A percentile compares a stretch with the other conserved stretches of the same genome.
Conservation (phyloP, 2,329 filamentous ascomycete genomes). For the Polytolypa hystricis region DNA sequence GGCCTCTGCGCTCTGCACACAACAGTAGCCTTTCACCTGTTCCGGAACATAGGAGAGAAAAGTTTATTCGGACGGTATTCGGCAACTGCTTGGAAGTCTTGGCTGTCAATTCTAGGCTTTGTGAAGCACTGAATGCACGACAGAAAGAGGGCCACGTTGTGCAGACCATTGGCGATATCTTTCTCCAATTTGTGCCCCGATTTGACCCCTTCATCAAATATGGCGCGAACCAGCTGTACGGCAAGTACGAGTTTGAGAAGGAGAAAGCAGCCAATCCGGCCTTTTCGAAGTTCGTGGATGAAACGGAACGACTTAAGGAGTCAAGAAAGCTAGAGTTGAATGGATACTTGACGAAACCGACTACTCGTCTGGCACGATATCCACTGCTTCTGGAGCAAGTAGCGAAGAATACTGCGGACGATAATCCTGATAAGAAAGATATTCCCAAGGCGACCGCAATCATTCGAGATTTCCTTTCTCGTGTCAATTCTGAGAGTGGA, state of each 20-base stretch:
- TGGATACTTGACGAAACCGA: constrained; percentile 94
- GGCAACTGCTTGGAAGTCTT: constrained; percentile 94
- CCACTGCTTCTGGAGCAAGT: constrained; percentile 86
- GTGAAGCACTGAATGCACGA: constrained; percentile 73
- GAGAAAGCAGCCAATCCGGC: constrained; percentile 76
- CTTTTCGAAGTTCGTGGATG: constrained; percentile 87
- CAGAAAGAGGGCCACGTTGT: constrained; percentile 89
- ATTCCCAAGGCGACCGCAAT: constrained; percentile 78
- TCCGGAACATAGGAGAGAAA: constrained; percentile 73
- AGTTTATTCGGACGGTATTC: constrained; percentile 89
- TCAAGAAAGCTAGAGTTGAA: constrained; percentile 94
- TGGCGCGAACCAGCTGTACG: constrained; percentile 88
- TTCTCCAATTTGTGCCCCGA: constrained; percentile 78
- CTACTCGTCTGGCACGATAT: constrained; percentile 86
- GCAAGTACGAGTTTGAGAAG: constrained; percentile 96
- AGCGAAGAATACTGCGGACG: constrained; percentile 80
- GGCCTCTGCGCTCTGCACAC: constrained; percentile 67
- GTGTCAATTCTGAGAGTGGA: constrained; percentile 89
- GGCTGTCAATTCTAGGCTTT: constrained; percentile 78
- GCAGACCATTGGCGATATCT: constrained; percentile 82
- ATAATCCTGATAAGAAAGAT: constrained; percentile 79
- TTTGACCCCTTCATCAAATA: constrained; percentile 97
- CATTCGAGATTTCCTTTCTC: constrained; percentile 75
- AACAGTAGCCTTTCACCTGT: constrained; percentile 63
- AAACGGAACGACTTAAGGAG: constrained; percentile 91